Evolutionary conservation across 2,329 filamentous ascomycete genomes (phyloP).

Genomic region (Clonostachys rosea): DNA sequence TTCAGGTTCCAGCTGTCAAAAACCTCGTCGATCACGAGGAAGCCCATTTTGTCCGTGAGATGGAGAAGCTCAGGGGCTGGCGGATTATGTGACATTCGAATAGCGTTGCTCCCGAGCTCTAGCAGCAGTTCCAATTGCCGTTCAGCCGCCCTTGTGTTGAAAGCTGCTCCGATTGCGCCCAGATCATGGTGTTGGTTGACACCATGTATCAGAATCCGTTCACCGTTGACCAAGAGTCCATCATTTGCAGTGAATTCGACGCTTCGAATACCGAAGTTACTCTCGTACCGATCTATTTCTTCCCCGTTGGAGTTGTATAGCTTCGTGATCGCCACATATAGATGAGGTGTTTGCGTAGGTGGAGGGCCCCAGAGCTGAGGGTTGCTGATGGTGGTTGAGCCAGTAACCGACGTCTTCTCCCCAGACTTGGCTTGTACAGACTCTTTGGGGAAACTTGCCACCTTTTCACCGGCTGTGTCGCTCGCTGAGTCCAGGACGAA

Average conservation of each 20-base stretch:
- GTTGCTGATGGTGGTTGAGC: slow-evolving; percentile 17
- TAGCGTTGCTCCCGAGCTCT: slow-evolving; percentile 43
- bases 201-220: slow-evolving; percentile 36
- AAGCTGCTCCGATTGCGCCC: slow-evolving; percentile 43
- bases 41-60: slow-evolving; percentile 41
- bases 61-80: slow-evolving; percentile 45
- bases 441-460: slow-evolving; percentile 23
- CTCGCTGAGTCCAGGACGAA: slow-evolving; percentile 26
- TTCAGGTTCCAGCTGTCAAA: slow-evolving; percentile 45
- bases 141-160: slow-evolving; percentile 40
- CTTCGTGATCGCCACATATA: slow-evolving; percentile 40
- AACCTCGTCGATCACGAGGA: slow-evolving; percentile 47
- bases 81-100: slow-evolving; percentile 49
- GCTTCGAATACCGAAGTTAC: slow-evolving; percentile 42
- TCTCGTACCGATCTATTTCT: slow-evolving; percentile 38
- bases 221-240: slow-evolving; percentile 40
- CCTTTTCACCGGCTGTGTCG: slow-evolving; percentile 14
- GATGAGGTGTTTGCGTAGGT: slow-evolving; percentile 36
- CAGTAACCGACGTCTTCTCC: slow-evolving; percentile 22
- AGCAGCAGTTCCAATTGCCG: slow-evolving; percentile 43
- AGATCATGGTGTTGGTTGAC: slow-evolving; percentile 47
- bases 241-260: slow-evolving; percentile 29
- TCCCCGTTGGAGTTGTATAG: slow-evolving; percentile 14
- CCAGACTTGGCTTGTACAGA: slow-evolving; percentile 20
- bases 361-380: slow-evolving; percentile 43